phyloP scores from a whole-genome alignment of 345 rosid genomes.

The Dipteronia sinensis region DNA sequence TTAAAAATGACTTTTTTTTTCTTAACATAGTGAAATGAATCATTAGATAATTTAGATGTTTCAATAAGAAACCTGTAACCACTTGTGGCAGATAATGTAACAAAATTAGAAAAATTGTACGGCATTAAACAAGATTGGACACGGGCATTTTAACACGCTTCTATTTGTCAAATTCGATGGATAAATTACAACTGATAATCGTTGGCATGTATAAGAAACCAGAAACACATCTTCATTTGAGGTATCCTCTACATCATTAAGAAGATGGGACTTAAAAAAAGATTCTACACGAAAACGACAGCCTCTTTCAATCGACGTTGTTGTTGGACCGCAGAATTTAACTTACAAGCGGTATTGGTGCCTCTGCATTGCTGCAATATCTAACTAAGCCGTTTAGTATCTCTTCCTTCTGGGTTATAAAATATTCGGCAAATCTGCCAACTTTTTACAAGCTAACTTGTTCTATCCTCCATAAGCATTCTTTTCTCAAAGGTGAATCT shows the following conservation, averaged over 20 bases:
- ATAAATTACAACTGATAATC: no score
- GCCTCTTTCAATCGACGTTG: neutral
- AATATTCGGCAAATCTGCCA: neutral
- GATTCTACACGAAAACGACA: neutral
- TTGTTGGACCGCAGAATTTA: no score
- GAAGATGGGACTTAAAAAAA: neutral
- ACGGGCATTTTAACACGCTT: no score
- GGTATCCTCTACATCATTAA: neutral
- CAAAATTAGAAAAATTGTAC: no score
- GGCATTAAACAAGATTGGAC: no score
- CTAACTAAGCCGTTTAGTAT: neutral
- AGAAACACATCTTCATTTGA: neutral
- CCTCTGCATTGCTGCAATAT: neutral
- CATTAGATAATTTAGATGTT: no score
- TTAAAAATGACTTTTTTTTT: no score
- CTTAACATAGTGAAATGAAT: no score
- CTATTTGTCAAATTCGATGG: no score
- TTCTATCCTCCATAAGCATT: conserved; percentile 85
- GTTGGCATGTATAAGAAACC: no score
- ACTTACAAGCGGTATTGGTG: neutral
- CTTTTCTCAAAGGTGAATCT: conserved; percentile 86
- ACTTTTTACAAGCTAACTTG: conserved; percentile 38
- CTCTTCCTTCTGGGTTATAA: neutral
- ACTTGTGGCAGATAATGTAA: no score
- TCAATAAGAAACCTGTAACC: no score